Percentiles rank a stretch among this genome's conserved stretches.
Evolutionary conservation across 2,329 filamentous ascomycete genomes (phyloP).

Genomic region (Microcyclospora pomicola): DNA sequence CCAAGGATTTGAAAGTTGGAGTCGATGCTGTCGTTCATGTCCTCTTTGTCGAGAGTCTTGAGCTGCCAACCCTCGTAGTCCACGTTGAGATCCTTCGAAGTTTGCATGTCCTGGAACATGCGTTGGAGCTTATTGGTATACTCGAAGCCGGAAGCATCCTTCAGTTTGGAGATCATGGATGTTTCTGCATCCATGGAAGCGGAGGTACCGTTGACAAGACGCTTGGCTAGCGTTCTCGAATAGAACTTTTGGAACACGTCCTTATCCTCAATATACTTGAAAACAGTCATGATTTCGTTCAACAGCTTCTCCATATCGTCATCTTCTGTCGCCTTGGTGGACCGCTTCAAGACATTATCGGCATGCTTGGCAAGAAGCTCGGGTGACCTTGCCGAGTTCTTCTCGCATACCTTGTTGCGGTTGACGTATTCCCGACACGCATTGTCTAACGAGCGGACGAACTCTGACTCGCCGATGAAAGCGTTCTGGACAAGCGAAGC

Average conservation of each 20-base stretch:
- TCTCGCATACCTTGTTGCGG: constrained; percentile 88
- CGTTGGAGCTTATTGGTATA: constrained; percentile 99
- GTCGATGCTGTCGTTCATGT: constrained; percentile 59
- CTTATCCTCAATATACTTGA: constrained; percentile 99
- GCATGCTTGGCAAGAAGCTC: constrained; percentile 93
- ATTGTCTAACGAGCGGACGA: constrained; percentile 89
- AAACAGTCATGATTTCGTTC: constrained; percentile 94
- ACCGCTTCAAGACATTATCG: constrained; percentile 84
- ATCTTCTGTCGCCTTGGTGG: constrained; percentile 82
- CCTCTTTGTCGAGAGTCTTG: constrained; percentile 48
- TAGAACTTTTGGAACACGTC: constrained; percentile 99
- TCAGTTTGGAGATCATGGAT: constrained; percentile 98
- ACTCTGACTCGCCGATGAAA: constrained; percentile 91
- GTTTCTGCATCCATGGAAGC: constrained; percentile 96
- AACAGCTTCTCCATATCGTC: constrained; percentile 81
- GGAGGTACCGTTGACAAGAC: constrained; percentile 86
- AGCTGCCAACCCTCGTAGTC: constrained; percentile 70
- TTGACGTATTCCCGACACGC: constrained; percentile 98
- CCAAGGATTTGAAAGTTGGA: constrained; percentile 86
- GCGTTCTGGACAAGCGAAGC: constrained; percentile 80
- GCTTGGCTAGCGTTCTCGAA: constrained; percentile 87
- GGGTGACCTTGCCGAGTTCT: constrained; percentile 83
- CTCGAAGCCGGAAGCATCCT: constrained; percentile 96
- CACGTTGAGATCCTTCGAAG: constrained; percentile 89
- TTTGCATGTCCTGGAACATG: constrained; percentile 99